phyloP scores from a whole-genome alignment of 768 basidiomycete species.

The Clavulina sp. region DNA sequence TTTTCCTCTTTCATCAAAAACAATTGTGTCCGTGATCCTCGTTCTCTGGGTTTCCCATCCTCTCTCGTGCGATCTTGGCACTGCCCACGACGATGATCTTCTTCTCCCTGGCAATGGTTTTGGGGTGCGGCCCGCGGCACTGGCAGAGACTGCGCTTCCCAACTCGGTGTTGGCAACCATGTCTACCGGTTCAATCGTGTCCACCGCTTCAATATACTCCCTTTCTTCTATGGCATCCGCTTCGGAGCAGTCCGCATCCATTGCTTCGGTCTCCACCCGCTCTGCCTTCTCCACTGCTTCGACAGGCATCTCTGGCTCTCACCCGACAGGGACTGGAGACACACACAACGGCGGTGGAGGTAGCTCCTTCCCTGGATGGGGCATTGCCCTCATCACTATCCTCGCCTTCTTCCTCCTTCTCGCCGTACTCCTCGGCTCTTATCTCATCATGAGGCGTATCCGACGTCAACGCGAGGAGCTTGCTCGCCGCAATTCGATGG shows the following conservation, averaged over 20 bases:
- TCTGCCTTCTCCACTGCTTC: no score
- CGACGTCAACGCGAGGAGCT: slow-evolving; percentile 25
- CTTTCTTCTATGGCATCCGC: slow-evolving; percentile 20
- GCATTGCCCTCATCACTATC: slow-evolving; percentile 77
- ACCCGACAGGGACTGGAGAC: no score
- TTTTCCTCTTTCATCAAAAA: no score
- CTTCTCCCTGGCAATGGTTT: no score
- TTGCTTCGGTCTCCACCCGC: no score
- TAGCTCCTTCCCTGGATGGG: slow-evolving; percentile 62
- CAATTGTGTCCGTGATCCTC: no score
- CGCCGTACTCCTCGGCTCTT: slow-evolving; percentile 45
- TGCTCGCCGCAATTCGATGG: slow-evolving; percentile 59
- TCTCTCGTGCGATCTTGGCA: background rate
- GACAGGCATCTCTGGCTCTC: no score
- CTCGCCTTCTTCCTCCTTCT: slow-evolving; percentile 72
- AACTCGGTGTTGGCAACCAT: slow-evolving; percentile 46
- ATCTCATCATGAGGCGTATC: slow-evolving; percentile 54
- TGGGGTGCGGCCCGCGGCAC: slow-evolving; percentile 9
- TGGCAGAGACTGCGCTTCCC: slow-evolving; percentile 54
- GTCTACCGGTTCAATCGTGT: slow-evolving; percentile 22
- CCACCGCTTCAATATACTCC: slow-evolving; percentile 21
- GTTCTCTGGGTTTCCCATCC: background rate
- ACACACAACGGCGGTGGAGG: slow-evolving; percentile 10
- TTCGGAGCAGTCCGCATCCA: no score
- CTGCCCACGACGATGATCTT: background rate